Base-by-base conservation (phyloP, 208 protist genomes). In the Acanthamoeba royreba region DNA sequence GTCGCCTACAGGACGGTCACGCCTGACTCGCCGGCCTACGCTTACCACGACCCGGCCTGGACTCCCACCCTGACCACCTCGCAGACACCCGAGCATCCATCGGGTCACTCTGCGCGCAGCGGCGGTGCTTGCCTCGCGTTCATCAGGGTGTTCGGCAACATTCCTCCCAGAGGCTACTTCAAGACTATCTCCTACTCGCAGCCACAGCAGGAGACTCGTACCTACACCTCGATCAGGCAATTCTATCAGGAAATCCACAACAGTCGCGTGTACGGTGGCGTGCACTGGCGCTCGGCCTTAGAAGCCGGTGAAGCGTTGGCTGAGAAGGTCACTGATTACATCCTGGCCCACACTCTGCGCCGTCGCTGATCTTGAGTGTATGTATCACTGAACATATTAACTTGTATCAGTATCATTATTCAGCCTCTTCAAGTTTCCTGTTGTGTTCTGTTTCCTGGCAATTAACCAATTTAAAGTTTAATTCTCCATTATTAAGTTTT, bases 191-290 rank as follows among this genome's bases (percentile, higher is more conserved):
- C 66, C 66, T 79, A 79, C 66, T 79, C 66, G 66, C 66, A 79
- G 66, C 66, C 66, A 2, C 66, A 79, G 66, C 66, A 33, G 8
- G 66, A 31, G n/a, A 19, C 66, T 8, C 66, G 66, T 40, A 79
- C 66, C 66, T 79, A 79, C 66, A 79, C 31, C 66, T 79, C 66
- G 35, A 79, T 79, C 66, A 79, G 15, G 35, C 35, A 79, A 40
- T 79, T 79, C 66, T 79, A 79, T 31, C 66, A 79, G 66, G 66
- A 79, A 40, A 31, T 79, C 2, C 66, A 79, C 66, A 79, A 79
- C 66, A 79, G 66, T 40, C 66, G 66, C 66, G 66, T 79, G n/a
- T 79, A 79, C 66, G 66, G 66, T 31, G 66, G 66, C 66, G 66
- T 79, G 8, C 66, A 79, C 66, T 79, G 66, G 66, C 66, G 66